phyloP scores from a whole-genome alignment of 176 grass and related monocot genomes.

The Oryza glaberrima region DNA sequence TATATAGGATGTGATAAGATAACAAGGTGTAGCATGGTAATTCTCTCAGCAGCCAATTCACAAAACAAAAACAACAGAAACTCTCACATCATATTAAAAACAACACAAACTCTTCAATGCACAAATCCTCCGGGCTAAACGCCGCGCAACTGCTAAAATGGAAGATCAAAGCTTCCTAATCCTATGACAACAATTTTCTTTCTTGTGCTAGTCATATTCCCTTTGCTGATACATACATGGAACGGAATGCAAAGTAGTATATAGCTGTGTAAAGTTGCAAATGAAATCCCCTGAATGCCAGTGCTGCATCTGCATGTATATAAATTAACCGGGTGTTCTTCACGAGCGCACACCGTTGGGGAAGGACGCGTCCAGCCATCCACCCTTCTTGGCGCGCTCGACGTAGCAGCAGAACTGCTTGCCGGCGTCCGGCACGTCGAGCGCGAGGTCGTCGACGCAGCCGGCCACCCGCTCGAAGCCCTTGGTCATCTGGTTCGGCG shows the following conservation, averaged over 20 bases:
- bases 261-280: background rate
- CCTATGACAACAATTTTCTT: constrained; percentile 28
- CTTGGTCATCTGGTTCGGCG: constrained; percentile 71
- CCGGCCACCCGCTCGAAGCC: constrained; percentile 69
- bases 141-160: constrained; percentile 27
- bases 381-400: constrained; percentile 61
- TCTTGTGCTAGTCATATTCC: constrained; percentile 24
- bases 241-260: background rate
- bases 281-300: constrained; percentile 23
- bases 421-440: constrained; percentile 70
- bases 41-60: constrained; percentile 13
- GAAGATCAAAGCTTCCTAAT: constrained; percentile 34
- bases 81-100: background rate
- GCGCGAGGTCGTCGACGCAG: constrained; percentile 70
- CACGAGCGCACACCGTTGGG: constrained; percentile 35
- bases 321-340: constrained; percentile 16
- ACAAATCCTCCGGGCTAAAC: constrained; percentile 44
- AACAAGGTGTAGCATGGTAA: background rate
- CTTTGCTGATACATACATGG: constrained; percentile 32
- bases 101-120: constrained; percentile 39
- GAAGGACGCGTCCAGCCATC: constrained; percentile 61
- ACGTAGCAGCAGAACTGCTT: constrained; percentile 59
- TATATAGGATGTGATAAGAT: no score
- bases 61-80: background rate
- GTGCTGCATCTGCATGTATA: constrained; percentile 22